phyloP scores from a whole-genome alignment of 495 filamentous ascomycete species.

The Xylaria nigripes region DNA sequence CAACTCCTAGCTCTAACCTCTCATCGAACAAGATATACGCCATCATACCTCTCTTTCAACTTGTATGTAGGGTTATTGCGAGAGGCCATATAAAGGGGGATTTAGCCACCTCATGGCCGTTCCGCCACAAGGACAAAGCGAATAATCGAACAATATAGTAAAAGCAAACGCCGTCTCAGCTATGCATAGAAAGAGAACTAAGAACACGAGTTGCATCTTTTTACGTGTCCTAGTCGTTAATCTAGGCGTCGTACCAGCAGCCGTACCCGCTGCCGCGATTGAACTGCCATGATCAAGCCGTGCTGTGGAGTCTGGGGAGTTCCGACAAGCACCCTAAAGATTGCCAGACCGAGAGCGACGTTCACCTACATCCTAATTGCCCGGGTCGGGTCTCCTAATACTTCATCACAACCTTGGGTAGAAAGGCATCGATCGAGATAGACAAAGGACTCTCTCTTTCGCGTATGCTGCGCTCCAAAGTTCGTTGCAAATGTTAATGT shows the following conservation, averaged over 20 bases:
- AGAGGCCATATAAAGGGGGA: slow-evolving; percentile 26
- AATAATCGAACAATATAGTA: slow-evolving; percentile 32
- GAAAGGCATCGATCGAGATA: slow-evolving; percentile 9
- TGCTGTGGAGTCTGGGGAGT: slow-evolving; percentile 3
- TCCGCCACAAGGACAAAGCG: slow-evolving; percentile 34
- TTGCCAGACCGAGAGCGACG: slow-evolving; percentile 7
- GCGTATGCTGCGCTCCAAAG: slow-evolving; percentile 8
- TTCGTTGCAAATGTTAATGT: slow-evolving; percentile 14
- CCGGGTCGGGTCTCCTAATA: slow-evolving; percentile 1
- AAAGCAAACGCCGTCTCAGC: slow-evolving; percentile 33
- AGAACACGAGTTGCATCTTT: slow-evolving; percentile 21
- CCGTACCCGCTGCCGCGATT: slow-evolving; percentile 9
- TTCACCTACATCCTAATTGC: slow-evolving; percentile 8
- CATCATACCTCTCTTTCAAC: slow-evolving; percentile 28
- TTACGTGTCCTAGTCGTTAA: slow-evolving; percentile 12
- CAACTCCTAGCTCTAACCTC: slow-evolving; percentile 16
- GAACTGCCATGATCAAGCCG: slow-evolving; percentile 8
- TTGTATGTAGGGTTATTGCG: slow-evolving; percentile 24
- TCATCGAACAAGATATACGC: slow-evolving; percentile 33
- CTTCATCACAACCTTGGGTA: slow-evolving; percentile 9
- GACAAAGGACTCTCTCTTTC: slow-evolving; percentile 5
- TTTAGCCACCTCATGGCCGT: slow-evolving; percentile 30
- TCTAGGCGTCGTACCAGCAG: slow-evolving; percentile 17
- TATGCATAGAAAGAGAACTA: slow-evolving; percentile 43
- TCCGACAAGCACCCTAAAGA: slow-evolving; percentile 10